Evolutionary conservation across 2,329 filamentous ascomycete genomes (phyloP).

Genomic region (Pochonia chlamydosporia): DNA sequence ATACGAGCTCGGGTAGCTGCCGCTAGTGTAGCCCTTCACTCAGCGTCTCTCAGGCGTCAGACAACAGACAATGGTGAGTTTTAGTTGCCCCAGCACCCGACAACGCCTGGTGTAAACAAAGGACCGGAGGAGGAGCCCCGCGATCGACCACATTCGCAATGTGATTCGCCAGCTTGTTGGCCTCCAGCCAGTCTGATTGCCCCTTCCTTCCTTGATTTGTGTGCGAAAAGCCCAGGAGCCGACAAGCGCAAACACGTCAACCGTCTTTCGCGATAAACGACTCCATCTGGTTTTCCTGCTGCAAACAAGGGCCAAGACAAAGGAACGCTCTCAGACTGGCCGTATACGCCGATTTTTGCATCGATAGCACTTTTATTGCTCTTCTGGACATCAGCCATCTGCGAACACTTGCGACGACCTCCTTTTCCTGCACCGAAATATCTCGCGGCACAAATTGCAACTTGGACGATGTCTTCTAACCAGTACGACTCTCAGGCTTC

Average conservation of each 20-base stretch:
- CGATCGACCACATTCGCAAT: conserved; percentile 4
- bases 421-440: neutral
- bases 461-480: conserved; percentile 43
- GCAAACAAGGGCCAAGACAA: neutral
- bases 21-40: neutral
- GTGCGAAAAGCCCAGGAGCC: neutral
- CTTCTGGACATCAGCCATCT: neutral
- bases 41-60: neutral
- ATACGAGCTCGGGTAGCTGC: neutral
- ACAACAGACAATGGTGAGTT: conserved; percentile 10
- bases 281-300: neutral
- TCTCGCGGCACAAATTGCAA: conserved; percentile 4
- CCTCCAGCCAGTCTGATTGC: neutral
- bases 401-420: neutral
- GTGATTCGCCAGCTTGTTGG: conserved; percentile 6
- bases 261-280: neutral
- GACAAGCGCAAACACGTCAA: neutral
- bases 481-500: conserved; percentile 55
- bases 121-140: conserved; percentile 6
- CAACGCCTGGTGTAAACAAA: conserved; percentile 9
- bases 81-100: conserved; percentile 10
- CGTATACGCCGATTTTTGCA: neutral
- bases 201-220: neutral
- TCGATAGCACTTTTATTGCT: neutral
- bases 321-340: neutral